Conservation (phyloP, 2,329 filamentous ascomycete species). For the Gremmenia infestans region DNA sequence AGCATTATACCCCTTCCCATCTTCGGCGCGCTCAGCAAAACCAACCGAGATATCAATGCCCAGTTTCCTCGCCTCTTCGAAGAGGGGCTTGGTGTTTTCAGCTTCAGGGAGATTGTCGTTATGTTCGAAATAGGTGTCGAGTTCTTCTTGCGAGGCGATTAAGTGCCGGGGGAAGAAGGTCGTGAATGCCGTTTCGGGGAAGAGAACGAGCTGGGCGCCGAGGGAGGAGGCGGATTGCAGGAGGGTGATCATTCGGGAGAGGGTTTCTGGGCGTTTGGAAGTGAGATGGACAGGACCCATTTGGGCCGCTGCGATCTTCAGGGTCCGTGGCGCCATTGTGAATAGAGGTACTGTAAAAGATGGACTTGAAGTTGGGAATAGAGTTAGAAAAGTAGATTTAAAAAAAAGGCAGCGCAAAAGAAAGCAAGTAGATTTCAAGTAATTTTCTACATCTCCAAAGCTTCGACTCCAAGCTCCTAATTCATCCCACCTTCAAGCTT, state of each 20-base stretch:
- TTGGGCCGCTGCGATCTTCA: slow-evolving; percentile 50
- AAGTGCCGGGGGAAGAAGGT: slow-evolving; percentile 53
- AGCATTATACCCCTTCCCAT: slow-evolving; percentile 46
- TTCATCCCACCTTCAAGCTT: background rate
- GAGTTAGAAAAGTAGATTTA: background rate
- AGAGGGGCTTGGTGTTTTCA: slow-evolving; percentile 42
- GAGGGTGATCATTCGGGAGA: slow-evolving; percentile 45
- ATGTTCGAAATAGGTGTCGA: slow-evolving; percentile 48
- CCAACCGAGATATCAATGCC: slow-evolving; percentile 48
- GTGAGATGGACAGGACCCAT: slow-evolving; percentile 43
- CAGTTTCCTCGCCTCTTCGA: slow-evolving; percentile 42
- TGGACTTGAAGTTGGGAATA: background rate
- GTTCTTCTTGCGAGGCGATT: slow-evolving; percentile 38
- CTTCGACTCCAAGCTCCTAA: background rate
- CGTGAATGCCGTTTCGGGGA: slow-evolving; percentile 50
- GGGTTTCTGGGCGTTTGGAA: slow-evolving; percentile 37
- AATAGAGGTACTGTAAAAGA: background rate
- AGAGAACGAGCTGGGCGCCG: slow-evolving; percentile 46
- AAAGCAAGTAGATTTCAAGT: background rate
- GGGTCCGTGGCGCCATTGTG: slow-evolving; percentile 33
- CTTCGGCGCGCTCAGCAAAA: slow-evolving; percentile 44
- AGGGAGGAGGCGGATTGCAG: slow-evolving; percentile 41
- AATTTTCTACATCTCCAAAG: background rate
- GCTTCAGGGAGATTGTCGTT: slow-evolving; percentile 38
- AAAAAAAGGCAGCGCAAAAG: background rate